Conservation (phyloP, 495 filamentous ascomycete species). For the Aspergillus haitiensis region DNA sequence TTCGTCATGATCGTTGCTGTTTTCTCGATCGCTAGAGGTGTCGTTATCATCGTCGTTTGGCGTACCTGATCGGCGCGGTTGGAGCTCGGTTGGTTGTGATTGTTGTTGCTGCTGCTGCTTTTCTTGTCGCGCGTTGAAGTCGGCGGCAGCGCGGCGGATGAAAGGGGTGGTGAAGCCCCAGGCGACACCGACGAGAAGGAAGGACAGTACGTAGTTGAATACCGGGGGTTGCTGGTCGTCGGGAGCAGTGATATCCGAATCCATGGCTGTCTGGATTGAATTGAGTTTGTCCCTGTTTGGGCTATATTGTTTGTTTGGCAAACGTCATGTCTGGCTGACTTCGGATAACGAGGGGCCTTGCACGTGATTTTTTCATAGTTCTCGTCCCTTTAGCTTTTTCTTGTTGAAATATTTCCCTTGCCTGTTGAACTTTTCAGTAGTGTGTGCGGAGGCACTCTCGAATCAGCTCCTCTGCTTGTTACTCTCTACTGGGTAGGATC, state of each 20-base stretch:
- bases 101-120: slow-evolving; percentile 22
- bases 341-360: too few relatives aligned
- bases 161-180: slow-evolving; percentile 71
- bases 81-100: slow-evolving; percentile 14
- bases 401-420: too few relatives aligned
- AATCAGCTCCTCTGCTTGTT: too few relatives aligned
- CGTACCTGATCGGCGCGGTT: slow-evolving; percentile 15
- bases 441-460: too few relatives aligned
- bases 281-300: background rate
- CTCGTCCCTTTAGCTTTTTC: too few relatives aligned
- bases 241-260: background rate
- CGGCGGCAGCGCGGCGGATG: slow-evolving; percentile 58
- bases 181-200: slow-evolving; percentile 86
- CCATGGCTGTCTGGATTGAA: slow-evolving; percentile 8
- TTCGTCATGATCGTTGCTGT: slow-evolving; percentile 7
- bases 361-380: too few relatives aligned
- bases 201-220: slow-evolving; percentile 80
- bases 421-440: too few relatives aligned
- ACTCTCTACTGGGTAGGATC: too few relatives aligned
- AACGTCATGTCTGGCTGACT: too few relatives aligned
- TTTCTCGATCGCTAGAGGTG: background rate
- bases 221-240: slow-evolving; percentile 50
- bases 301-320: too few relatives aligned
- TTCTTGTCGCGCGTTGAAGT: slow-evolving; percentile 55
- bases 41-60: background rate